Percentiles rank a stretch among this genome's conserved stretches.
phyloP scores from a whole-genome alignment of 495 filamentous ascomycete genomes.

The Aspergillus carlsbadensis region DNA sequence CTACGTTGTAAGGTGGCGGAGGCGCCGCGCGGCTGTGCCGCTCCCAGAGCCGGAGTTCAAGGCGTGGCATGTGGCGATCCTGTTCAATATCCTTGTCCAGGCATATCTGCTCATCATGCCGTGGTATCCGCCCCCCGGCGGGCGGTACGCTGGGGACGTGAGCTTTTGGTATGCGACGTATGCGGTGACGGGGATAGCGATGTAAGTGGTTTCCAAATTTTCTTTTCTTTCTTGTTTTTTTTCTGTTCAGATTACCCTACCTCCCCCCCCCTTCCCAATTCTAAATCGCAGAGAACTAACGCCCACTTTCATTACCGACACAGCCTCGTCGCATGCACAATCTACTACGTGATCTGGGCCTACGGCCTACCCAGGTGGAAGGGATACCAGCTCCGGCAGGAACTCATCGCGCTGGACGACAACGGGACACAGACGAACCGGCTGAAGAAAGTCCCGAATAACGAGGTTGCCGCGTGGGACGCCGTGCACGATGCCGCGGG shows the following conservation, averaged over 20 bases:
- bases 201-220: constrained; percentile 47
- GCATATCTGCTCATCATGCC: constrained; percentile 59
- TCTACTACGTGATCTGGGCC: constrained; percentile 59
- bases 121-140: constrained; percentile 62
- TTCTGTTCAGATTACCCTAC: too few relatives aligned
- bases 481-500: constrained; percentile 54
- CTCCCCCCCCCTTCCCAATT: constrained; percentile 3
- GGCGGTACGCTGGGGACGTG: constrained; percentile 55
- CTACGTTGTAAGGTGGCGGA: constrained; percentile 51
- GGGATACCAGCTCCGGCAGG: constrained; percentile 53
- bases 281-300: background rate
- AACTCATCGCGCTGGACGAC: constrained; percentile 50
- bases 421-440: constrained; percentile 49
- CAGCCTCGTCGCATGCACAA: constrained; percentile 48
- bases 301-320: background rate
- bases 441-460: constrained; percentile 52
- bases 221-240: background rate
- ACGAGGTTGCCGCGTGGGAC: constrained; percentile 53
- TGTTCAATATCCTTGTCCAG: constrained; percentile 54
- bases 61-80: constrained; percentile 52
- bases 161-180: constrained; percentile 70
- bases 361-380: constrained; percentile 47
- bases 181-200: constrained; percentile 51
- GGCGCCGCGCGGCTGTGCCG: constrained; percentile 41
- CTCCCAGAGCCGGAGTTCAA: constrained; percentile 45